These are phyloP conservation scores for Cercospora janseana DNA, from an alignment of 2,329 filamentous ascomycete genomes.

Conservation along the genomic window DNA sequence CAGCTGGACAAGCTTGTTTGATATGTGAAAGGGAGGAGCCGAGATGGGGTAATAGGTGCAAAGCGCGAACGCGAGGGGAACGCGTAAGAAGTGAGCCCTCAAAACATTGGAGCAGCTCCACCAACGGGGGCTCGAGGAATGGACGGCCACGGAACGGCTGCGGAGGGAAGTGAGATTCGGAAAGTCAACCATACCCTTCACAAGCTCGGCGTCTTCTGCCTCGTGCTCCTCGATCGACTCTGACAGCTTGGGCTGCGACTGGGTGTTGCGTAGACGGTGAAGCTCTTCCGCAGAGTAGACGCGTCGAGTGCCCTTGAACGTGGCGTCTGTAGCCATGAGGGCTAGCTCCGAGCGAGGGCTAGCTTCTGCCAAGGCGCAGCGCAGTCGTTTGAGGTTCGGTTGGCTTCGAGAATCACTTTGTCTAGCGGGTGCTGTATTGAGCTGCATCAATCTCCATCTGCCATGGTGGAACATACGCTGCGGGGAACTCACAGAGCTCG, in stretches of 20 bases:
- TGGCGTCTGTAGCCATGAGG: slow-evolving; percentile 18
- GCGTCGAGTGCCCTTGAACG: slow-evolving; percentile 32
- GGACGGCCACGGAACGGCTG: slow-evolving; percentile 1
- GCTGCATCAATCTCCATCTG: too few relatives aligned
- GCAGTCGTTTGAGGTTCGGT: background rate
- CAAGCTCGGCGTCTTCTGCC: slow-evolving; percentile 38
- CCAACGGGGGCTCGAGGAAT: slow-evolving; percentile 7
- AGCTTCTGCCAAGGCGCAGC: slow-evolving; percentile 6
- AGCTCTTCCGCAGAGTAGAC: slow-evolving; percentile 41
- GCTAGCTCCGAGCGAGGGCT: slow-evolving; percentile 2
- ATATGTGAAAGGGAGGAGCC: slow-evolving; percentile 6
- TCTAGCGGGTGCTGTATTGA: too few relatives aligned
- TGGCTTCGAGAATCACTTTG: too few relatives aligned
- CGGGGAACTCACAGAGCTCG: too few relatives aligned
- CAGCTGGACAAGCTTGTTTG: slow-evolving; percentile 1
- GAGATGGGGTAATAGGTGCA: slow-evolving; percentile 5
- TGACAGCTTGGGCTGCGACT: slow-evolving; percentile 37
- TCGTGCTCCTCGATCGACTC: slow-evolving; percentile 40
- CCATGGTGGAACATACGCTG: too few relatives aligned
- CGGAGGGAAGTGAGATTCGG: slow-evolving; percentile 9
- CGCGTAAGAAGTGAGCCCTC: slow-evolving; percentile 16
- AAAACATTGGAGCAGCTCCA: slow-evolving; percentile 9
- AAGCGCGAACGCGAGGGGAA: slow-evolving; percentile 1
- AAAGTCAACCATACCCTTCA: slow-evolving; percentile 36
- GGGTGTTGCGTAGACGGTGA: slow-evolving; percentile 36